Evolutionary conservation across 441 rosid genomes (phyloP).

Genomic region (Erysimum pusillum): DNA sequence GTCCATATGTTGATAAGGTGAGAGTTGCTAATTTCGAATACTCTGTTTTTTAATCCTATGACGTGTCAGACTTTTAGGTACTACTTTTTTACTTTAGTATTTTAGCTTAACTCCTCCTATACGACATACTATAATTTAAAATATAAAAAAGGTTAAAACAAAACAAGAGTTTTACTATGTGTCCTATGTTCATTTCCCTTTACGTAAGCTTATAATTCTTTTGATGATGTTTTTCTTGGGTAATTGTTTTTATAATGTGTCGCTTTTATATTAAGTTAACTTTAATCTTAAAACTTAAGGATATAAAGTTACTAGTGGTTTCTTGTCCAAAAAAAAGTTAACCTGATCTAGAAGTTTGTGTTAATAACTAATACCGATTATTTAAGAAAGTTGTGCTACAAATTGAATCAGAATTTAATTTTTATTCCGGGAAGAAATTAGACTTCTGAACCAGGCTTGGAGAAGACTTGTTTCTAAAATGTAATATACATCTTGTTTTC

Average conservation of each 20-base stretch:
- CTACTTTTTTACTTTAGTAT: not conserved
- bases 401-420: not conserved
- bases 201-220: too few species aligned
- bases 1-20: slow-evolving; percentile 85
- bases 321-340: too few species aligned
- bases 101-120: not conserved
- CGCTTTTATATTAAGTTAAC: not conserved
- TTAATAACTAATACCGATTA: too few species aligned
- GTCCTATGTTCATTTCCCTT: not conserved
- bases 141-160: not conserved
- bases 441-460: not conserved
- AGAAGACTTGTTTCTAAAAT: not conserved
- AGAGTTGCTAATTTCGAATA: not conserved
- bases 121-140: not conserved
- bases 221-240: not conserved
- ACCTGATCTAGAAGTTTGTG: not conserved
- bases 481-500: too few species aligned
- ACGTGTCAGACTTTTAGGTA: not conserved
- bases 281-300: not conserved
- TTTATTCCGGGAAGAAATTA: too few species aligned
- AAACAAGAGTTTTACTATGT: not conserved
- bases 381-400: not conserved
- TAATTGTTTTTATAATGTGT: not conserved
- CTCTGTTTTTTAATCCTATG: not conserved
- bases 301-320: not conserved